A percentile compares a stretch with the other conserved stretches of the same genome.
Evolutionary conservation across 768 basidiomycete species (phyloP).

Genomic region (Pilatotrama ljubarskyi): DNA sequence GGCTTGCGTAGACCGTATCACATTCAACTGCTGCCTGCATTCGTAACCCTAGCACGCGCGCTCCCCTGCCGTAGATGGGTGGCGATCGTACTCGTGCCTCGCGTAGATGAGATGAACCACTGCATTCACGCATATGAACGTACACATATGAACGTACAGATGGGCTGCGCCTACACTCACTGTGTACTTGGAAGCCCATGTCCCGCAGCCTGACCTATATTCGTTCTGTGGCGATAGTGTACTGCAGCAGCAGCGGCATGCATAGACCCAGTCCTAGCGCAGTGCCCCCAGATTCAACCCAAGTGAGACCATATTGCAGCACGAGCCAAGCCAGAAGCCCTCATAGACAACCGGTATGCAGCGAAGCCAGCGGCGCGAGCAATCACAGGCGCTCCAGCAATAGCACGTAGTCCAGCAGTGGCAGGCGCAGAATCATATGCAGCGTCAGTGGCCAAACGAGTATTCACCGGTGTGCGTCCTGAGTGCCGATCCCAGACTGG

Average conservation of each 20-base stretch:
- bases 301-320: neutral
- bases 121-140: neutral
- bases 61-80: neutral
- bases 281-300: constrained; percentile 5
- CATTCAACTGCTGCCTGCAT: neutral
- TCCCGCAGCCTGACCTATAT: neutral
- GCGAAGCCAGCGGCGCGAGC: neutral
- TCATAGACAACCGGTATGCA: neutral
- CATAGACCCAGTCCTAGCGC: neutral
- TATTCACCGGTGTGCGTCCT: neutral
- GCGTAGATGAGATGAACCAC: neutral
- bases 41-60: constrained; percentile 12
- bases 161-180: neutral
- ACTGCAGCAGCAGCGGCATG: neutral
- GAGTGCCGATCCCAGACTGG: too few species aligned
- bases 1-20: neutral
- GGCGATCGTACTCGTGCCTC: neutral
- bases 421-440: neutral
- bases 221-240: neutral
- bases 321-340: constrained; percentile 2
- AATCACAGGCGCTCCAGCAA: too few species aligned
- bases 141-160: neutral
- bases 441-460: neutral
- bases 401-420: too few species aligned
- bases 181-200: neutral